phyloP scores from a whole-genome alignment of 371 early-diverging fungal genomes.

The Mucor saturninus region DNA sequence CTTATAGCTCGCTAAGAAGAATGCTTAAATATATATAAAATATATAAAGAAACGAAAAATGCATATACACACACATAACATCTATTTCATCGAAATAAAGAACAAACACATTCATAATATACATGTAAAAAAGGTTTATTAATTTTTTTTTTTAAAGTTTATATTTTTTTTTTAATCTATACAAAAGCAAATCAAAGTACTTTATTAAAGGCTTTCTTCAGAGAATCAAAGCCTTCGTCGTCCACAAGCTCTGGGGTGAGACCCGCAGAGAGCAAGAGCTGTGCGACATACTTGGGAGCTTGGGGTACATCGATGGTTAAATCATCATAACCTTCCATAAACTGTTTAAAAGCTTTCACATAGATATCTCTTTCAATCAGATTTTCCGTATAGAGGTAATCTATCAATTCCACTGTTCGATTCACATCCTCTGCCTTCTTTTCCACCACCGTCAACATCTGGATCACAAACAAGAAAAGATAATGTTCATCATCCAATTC shows the following conservation, averaged over 20 bases:
- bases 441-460: conserved; percentile 55
- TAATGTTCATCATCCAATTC: conserved; percentile 67
- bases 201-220: conserved; percentile 23
- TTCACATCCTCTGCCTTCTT: conserved; percentile 66
- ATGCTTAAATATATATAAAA: conserved; percentile 1
- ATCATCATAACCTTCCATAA: conserved; percentile 76
- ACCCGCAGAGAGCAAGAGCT: conserved; percentile 22
- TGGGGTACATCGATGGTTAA: conserved; percentile 83
- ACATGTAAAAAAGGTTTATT: neutral
- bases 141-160: neutral
- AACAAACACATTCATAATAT: too few relatives aligned
- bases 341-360: conserved; percentile 62
- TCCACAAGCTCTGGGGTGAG: conserved; percentile 23
- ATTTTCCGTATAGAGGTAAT: conserved; percentile 44
- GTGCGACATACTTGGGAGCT: conserved; percentile 71
- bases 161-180: conserved; percentile 2
- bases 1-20: conserved; percentile 20
- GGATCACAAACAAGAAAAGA: conserved; percentile 49
- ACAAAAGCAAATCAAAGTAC: neutral
- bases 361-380: conserved; percentile 43
- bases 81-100: neutral
- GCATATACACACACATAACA: neutral
- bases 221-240: conserved; percentile 18
- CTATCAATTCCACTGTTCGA: conserved; percentile 55
- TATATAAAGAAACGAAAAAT: neutral